Base-by-base conservation (phyloP, 1,284 basidiomycete genomes). In the Ceratobasidium sp. region DNA sequence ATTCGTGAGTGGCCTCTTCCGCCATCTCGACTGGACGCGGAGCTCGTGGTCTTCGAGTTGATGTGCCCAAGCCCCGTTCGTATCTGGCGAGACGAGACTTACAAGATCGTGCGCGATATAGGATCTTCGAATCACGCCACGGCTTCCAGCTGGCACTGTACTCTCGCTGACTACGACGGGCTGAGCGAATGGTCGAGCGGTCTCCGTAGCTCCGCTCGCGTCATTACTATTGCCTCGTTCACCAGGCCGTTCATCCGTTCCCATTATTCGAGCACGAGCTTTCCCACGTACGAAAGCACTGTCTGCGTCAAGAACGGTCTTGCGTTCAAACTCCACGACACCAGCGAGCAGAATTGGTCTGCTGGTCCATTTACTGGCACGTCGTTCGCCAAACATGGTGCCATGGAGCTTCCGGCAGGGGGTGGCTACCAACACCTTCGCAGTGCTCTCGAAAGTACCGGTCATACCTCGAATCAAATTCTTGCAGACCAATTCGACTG, bases 1-100 rank as follows among this genome's bases (percentile, higher is more conserved):
- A 76, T 85, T 2, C 79, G 85, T 49, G 87, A 88, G 64, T 87
- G 85, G 87, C 86, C 86, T 0, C 77, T 88, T 35, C 85, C 86
- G 0, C 47, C 72, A 0, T 58, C 78, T 13, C 1, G 21, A 1
- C 50, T 78, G 1, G 28, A 64, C 0, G 81, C 81, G 0, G 76
- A 81, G 61, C 74, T 73, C 0, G 80, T 82, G 0, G 78, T 87
- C 0, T 87, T 88, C 55, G 87, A 88, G 64, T 72, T 87, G 0
- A 62, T 75, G 2, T 81, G 80, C 58, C 87, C 87, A 0, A 28
- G 73, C 0, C 73, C 76, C 0, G 85, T 86, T 73, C 74, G 79
- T 3, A 77, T 81, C 41, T 88, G 87, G 87, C 79, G 87, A 14
- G 77, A 77, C 1, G 77, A 77, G 1, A 87, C 85, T 0, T 83